Evolutionary conservation across 2,329 filamentous ascomycete species (phyloP).

Genomic region (Aspergillus sp.): DNA sequence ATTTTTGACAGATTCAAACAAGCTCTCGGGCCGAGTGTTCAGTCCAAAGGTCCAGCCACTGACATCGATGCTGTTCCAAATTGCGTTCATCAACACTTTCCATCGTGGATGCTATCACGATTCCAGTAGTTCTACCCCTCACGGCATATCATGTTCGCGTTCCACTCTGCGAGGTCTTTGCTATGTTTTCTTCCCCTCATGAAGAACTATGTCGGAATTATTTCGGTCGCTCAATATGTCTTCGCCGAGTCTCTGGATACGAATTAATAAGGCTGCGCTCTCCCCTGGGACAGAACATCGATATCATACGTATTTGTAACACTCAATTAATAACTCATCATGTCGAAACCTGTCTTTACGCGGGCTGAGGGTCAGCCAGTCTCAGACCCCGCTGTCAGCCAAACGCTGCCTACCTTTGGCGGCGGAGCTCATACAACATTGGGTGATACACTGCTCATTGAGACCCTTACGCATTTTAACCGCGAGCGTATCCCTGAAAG

Average conservation of each 20-base stretch:
- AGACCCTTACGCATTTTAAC: conserved; percentile 61
- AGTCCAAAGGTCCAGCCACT: no score
- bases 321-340: background rate
- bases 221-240: background rate
- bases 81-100: no score
- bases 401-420: background rate
- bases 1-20: no score
- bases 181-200: background rate
- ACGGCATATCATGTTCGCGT: background rate
- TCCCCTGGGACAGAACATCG: background rate
- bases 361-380: background rate
- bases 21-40: no score
- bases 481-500: conserved; percentile 63
- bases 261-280: background rate
- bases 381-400: background rate
- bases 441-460: conserved; percentile 60
- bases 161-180: background rate
- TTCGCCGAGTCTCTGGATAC: background rate
- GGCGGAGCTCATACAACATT: conserved; percentile 49
- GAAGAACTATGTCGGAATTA: background rate
- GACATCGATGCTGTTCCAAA: no score
- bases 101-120: no score
- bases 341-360: background rate
- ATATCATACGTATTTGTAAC: background rate
- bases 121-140: no score